Evolutionary conservation across 192 early-diverging fungal genomes (phyloP).

Genomic region (Kappamyces sp.): DNA sequence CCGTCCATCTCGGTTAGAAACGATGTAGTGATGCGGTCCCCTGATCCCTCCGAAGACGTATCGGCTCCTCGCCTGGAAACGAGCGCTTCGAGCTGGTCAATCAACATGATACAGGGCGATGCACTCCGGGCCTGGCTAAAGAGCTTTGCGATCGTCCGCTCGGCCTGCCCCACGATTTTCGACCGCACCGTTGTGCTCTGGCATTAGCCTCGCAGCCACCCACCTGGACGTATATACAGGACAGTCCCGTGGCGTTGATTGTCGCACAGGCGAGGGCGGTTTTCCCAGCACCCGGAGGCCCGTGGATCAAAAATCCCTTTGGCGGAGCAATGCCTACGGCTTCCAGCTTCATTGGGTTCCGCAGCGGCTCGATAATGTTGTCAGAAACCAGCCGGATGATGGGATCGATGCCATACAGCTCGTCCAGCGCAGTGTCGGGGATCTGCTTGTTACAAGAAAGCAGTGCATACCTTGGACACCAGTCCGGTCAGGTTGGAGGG

Average conservation of each 20-base stretch:
- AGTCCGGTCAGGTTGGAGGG: too few relatives aligned
- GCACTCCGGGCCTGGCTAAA: constrained; percentile 78
- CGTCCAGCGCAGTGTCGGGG: too few relatives aligned
- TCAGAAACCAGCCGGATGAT: too few relatives aligned
- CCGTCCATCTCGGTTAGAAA: constrained; percentile 81
- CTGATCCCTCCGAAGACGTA: constrained; percentile 70
- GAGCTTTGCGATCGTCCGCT: constrained; percentile 73
- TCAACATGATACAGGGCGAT: constrained; percentile 84
- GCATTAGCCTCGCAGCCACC: constrained; percentile 43
- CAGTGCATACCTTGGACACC: too few relatives aligned
- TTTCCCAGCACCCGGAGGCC: constrained; percentile 87
- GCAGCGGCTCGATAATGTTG: too few relatives aligned
- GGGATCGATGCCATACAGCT: too few relatives aligned
- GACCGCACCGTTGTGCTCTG: constrained; percentile 78
- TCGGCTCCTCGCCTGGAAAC: constrained; percentile 66
- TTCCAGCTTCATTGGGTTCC: too few relatives aligned
- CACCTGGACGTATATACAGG: constrained; percentile 63
- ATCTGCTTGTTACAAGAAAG: too few relatives aligned
- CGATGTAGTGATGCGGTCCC: constrained; percentile 82
- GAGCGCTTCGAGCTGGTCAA: constrained; percentile 90
- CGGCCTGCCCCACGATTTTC: constrained; percentile 91
- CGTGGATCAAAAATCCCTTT: constrained; percentile 76
- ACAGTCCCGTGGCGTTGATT: constrained; percentile 69
- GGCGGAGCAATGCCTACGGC: constrained; percentile 39
- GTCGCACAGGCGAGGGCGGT: constrained; percentile 82